Base-by-base conservation (phyloP, 208 protist genomes). In the Leptomonas seymouri region DNA sequence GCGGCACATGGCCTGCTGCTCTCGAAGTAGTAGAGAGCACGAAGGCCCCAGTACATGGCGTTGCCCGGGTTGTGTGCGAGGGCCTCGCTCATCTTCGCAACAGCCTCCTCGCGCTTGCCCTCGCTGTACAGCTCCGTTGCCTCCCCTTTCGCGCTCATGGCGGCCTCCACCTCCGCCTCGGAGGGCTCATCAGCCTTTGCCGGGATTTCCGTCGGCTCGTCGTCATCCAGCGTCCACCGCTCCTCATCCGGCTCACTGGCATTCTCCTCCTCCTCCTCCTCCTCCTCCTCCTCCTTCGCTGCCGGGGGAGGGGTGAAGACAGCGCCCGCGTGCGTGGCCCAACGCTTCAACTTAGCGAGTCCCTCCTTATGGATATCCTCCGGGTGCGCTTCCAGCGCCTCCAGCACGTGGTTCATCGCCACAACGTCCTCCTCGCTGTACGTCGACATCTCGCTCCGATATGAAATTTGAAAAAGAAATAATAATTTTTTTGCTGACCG, bases 1-100 rank as follows among this genome's bases (percentile, higher is more conserved):
- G 87, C 90, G 23, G 85, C 85, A 8, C 51, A 51, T 4, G 83
- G 85, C 28, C 72, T 78, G 62, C 76, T 78, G 39, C 67, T 59
- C 25, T 91, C 66, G 3, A 95, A 79, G 44, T 87, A 62, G 56
- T 89, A 93, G 49, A 81, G 66, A 16, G 79, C 73, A 27, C 87
- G 87, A 23, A 90, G 62, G 20, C 85, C 82, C 85, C 87, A 95
- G 78, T 90, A 90, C 80, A 91, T 90, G 48, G 87, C 90, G 56
- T 84, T 92, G 51, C 51, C 61, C 20, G 85, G 87, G 46, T 77
- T 85, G 36, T 86, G 63, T 30, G 67, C 54, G 58, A 93, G 68
- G 14, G 90, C 85, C 67, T 91, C 76, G 45, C 67, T 67, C 71
- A 95, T 76, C 55, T 85, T 84, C 1, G 66, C 76, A 39, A 95